Evolutionary conservation across 2,329 filamentous ascomycete species (phyloP).

Genomic region (Coccinonectria pachysandricola): DNA sequence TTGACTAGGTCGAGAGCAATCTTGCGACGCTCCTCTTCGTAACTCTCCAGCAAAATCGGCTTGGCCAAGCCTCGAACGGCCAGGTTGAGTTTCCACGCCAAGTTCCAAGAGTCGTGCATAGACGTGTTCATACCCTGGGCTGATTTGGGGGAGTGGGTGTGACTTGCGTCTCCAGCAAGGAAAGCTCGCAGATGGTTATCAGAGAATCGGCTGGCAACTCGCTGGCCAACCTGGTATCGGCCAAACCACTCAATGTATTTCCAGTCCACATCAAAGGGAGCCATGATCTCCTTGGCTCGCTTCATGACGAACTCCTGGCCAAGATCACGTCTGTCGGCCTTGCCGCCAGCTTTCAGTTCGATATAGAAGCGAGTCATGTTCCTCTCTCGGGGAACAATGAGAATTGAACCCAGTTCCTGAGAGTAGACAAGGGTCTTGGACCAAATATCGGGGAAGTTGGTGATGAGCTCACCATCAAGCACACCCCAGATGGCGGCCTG

Average conservation of each 20-base stretch:
- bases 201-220: constrained; percentile 59
- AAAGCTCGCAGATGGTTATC: constrained; percentile 54
- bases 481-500: constrained; percentile 56
- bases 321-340: constrained; percentile 29
- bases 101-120: constrained; percentile 52
- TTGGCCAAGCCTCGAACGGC: constrained; percentile 46
- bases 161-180: constrained; percentile 59
- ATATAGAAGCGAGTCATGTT: constrained; percentile 60
- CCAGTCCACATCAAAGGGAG: constrained; percentile 47
- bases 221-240: constrained; percentile 60
- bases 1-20: constrained; percentile 49
- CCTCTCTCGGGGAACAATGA: constrained; percentile 64
- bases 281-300: constrained; percentile 50
- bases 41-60: constrained; percentile 45
- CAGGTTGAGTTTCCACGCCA: constrained; percentile 42
- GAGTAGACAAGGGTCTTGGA: constrained; percentile 62
- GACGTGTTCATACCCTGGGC: constrained; percentile 58
- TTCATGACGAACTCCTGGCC: constrained; percentile 62
- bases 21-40: constrained; percentile 53
- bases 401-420: constrained; percentile 55
- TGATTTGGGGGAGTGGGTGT: constrained; percentile 63
- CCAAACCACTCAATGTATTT: constrained; percentile 60
- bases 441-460: constrained; percentile 66
- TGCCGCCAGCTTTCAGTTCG: constrained; percentile 39
- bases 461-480: constrained; percentile 59